phyloP scores from a whole-genome alignment of 768 basidiomycete genomes.

The Sporobolomyces roseus region DNA sequence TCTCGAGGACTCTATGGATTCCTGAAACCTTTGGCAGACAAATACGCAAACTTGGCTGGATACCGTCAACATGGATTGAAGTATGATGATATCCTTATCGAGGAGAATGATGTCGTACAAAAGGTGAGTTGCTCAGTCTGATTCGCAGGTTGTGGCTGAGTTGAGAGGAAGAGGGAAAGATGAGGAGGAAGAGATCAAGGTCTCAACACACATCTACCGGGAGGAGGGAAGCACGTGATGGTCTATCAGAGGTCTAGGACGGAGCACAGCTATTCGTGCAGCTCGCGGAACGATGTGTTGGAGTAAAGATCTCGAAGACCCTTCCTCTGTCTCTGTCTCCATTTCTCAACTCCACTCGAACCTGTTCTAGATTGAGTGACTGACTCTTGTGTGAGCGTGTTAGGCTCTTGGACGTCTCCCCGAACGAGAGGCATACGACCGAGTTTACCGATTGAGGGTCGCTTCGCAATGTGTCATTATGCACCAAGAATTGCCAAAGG shows the following conservation, averaged over 20 bases:
- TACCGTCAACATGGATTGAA: slow-evolving; percentile 78
- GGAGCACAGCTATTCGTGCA: too few species aligned
- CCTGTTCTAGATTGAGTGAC: neutral
- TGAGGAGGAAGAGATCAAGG: too few species aligned
- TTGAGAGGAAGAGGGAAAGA: neutral
- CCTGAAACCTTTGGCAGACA: slow-evolving; percentile 72
- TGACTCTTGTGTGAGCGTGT: neutral
- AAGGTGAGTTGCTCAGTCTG: slow-evolving; percentile 54
- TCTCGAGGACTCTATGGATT: slow-evolving; percentile 64
- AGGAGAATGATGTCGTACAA: slow-evolving; percentile 73
- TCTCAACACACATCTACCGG: too few species aligned
- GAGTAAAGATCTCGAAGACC: too few species aligned
- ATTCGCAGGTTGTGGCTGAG: neutral
- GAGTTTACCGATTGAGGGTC: slow-evolving; percentile 79
- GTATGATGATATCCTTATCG: slow-evolving; percentile 86
- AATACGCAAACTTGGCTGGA: slow-evolving; percentile 75
- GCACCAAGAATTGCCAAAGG: slow-evolving; percentile 74
- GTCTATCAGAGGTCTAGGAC: too few species aligned
- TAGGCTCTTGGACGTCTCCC: slow-evolving; percentile 82
- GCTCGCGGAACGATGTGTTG: too few species aligned
- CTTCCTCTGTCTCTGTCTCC: too few species aligned
- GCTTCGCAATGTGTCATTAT: slow-evolving; percentile 65
- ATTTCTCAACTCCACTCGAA: neutral
- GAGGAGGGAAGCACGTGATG: too few species aligned
- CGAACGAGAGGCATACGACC: slow-evolving; percentile 76